These are phyloP conservation scores for Cucurbita pepo DNA, from an alignment of 306 rosid genomes.

Conservation along the genomic window DNA sequence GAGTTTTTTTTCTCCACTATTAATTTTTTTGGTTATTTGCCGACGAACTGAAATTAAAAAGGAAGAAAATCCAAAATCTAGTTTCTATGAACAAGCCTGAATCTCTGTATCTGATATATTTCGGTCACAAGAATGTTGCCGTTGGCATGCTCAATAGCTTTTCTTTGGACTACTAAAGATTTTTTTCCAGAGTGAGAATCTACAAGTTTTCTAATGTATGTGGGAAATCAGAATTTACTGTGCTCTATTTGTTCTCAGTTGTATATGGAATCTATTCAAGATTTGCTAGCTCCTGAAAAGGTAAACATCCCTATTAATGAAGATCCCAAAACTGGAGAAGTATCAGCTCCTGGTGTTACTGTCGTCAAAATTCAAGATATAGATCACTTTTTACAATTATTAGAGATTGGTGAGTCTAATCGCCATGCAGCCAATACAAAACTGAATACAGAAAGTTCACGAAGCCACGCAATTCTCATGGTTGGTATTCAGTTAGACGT, in stretches of 20 bases:
- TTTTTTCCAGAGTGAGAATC: neutral
- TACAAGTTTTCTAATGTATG: neutral
- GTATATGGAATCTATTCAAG: constrained; percentile 62
- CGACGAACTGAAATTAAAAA: neutral
- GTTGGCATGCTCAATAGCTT: neutral
- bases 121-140: neutral
- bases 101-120: neutral
- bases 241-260: constrained; percentile 18
- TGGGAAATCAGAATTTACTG: neutral
- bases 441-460: constrained; percentile 53
- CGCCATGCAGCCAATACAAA: constrained; percentile 59
- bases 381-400: constrained; percentile 29
- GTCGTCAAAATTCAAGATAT: constrained; percentile 34
- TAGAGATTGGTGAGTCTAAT: constrained; percentile 46
- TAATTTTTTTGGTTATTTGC: neutral
- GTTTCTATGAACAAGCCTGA: neutral
- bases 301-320: constrained; percentile 38
- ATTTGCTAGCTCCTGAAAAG: constrained; percentile 56
- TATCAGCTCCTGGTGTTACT: constrained; percentile 52
- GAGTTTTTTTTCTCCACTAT: neutral
- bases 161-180: neutral
- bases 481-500: constrained; percentile 14
- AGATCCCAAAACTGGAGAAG: constrained; percentile 53
- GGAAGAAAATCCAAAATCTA: neutral
- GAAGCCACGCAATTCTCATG: constrained; percentile 57